Evolutionary conservation across 192 early-diverging fungal genomes (phyloP).

Genomic region (Spizellomyces punctatus): DNA sequence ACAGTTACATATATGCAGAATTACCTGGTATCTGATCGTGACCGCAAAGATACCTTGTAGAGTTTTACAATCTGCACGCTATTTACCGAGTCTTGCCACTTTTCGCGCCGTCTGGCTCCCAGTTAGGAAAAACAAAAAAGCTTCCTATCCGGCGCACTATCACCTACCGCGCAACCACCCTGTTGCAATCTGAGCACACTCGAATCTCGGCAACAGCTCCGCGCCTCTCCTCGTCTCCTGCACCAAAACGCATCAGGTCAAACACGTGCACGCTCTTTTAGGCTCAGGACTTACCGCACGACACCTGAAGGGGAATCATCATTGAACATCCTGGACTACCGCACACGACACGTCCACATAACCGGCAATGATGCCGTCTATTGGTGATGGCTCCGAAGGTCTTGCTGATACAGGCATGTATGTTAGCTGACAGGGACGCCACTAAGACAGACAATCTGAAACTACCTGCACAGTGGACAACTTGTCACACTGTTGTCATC

Average conservation of each 20-base stretch:
- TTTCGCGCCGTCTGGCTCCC: background rate
- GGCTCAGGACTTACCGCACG: background rate
- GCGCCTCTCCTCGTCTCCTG: too few relatives aligned
- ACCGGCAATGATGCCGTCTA: constrained; percentile 56
- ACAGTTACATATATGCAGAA: too few relatives aligned
- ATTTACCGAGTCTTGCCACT: background rate
- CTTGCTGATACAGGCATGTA: constrained; percentile 9
- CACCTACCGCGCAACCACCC: constrained; percentile 38
- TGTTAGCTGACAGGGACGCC: too few relatives aligned
- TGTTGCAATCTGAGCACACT: constrained; percentile 41
- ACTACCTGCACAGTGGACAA: constrained; percentile 49
- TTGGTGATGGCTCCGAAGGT: constrained; percentile 40
- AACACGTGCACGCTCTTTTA: too few relatives aligned
- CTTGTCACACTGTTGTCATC: constrained; percentile 40
- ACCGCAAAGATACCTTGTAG: constrained; percentile 17
- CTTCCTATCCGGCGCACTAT: too few relatives aligned
- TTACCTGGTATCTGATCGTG: too few relatives aligned
- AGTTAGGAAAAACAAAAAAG: background rate
- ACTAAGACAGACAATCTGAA: too few relatives aligned
- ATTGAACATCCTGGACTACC: constrained; percentile 30
- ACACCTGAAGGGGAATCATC: constrained; percentile 2
- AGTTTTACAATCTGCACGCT: constrained; percentile 12
- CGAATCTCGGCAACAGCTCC: constrained; percentile 19
- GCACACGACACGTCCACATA: constrained; percentile 56
- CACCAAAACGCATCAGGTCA: too few relatives aligned